Evolutionary conservation across 1,284 basidiomycete genomes (phyloP), one percentile per base, ranked within the genome.

Genomic region (Tilletia setariae): DNA sequence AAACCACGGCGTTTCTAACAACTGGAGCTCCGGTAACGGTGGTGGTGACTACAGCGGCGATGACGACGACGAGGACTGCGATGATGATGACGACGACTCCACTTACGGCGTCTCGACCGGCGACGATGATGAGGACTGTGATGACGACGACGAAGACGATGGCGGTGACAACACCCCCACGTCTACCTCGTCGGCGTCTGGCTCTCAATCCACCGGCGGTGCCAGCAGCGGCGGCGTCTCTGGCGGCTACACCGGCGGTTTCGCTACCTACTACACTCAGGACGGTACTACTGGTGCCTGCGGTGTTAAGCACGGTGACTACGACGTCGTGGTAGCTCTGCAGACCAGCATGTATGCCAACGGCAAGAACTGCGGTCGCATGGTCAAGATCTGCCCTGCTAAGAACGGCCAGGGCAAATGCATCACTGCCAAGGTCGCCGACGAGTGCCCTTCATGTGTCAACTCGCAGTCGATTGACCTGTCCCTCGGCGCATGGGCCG

Each of bases 361-460:
- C 28, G 90, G 89, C 11, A 49, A 82, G 15, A 85, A 89, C 15
- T 61, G 56, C 32, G 56, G 56, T 19, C 28, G 35, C 28, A 61
- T 61, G 56, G 56, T 61, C 28, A 19, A 61, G 56, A 35, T 61
- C 28, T 61, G 56, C 56, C 56, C 25, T 32, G 28, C 32, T 11
- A 61, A 61, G 2, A 30, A 30, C 8, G 23, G 23, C 28, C 23
- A 28, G 19, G 46, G 46, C 30, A 61, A 61, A 4, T 61, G 56
- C 28, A 13, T 66, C 47, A 49, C 44, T 13, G 65, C 65, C 43
- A 66, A 47, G 30, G 69, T 70, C 16, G 69, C 69, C 8, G 69
- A 70, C 64, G 69, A 66, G 28, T 70, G 69, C 35, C 69, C 69
- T 1, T 64, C 69, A n/a, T 70, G 69, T 56, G 61, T 67, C 35